These are phyloP conservation scores for Phtheirospermum japonicum DNA, from an alignment of 257 asterid genomes.

Conservation along the genomic window DNA sequence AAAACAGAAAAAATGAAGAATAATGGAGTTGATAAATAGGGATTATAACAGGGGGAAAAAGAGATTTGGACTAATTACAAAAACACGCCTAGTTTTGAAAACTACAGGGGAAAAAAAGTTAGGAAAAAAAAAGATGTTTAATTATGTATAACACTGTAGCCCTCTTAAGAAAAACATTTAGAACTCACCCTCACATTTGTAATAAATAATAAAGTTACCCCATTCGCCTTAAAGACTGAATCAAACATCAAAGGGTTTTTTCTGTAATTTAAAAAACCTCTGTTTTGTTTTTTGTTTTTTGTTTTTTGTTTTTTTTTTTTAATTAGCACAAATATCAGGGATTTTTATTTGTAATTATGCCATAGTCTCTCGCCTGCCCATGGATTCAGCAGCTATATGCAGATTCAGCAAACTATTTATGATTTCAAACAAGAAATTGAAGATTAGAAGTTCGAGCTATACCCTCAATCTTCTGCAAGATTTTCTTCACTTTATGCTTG, in stretches of 20 bases:
- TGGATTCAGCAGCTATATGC: no score
- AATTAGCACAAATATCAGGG: neutral
- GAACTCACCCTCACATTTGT: no score
- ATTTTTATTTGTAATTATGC: neutral
- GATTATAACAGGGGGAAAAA: no score
- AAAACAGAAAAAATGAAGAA: neutral
- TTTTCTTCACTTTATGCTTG: slow-evolving; percentile 89
- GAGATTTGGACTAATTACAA: no score
- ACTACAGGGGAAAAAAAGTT: no score
- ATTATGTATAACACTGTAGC: no score
- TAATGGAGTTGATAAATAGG: no score
- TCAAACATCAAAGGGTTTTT: neutral
- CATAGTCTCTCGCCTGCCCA: no score
- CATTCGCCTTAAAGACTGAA: neutral
- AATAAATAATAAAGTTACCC: no score
- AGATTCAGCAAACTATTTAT: neutral
- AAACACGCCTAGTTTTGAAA: no score
- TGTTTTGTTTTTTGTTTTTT: neutral
- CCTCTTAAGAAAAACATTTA: no score
- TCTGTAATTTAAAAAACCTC: neutral
- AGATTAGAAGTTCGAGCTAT: neutral
- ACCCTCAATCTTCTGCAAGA: slow-evolving; percentile 98
- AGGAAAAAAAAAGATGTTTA: no score
- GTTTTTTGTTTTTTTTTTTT: neutral
- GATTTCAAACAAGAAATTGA: neutral